Evolutionary conservation across 441 rosid genomes (phyloP).

Genomic region (Geranium incanum): DNA sequence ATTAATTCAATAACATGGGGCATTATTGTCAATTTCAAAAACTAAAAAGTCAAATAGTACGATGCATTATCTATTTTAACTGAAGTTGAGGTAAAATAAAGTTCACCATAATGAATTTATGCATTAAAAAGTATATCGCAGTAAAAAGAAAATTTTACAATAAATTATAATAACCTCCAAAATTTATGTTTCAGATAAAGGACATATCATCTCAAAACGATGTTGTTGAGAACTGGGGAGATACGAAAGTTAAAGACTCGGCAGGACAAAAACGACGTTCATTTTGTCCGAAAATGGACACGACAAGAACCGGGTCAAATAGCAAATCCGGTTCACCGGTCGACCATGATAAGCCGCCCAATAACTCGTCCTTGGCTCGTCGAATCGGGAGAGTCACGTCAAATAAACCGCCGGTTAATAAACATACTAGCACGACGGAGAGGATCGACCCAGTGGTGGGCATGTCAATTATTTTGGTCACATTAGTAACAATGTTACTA

Average conservation of each 20-base stretch:
- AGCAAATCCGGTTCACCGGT: constrained; percentile 25
- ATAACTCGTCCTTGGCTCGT: not conserved
- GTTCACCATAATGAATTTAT: too few relatives aligned
- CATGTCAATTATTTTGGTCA: constrained; percentile 42
- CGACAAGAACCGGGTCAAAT: constrained; percentile 14
- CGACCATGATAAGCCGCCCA: not conserved
- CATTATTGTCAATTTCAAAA: too few relatives aligned
- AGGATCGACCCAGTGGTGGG: constrained; percentile 42
- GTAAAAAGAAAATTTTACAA: too few relatives aligned
- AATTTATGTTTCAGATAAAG: constrained; percentile 17
- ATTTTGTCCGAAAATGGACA: constrained; percentile 23
- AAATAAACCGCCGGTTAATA: too few relatives aligned
- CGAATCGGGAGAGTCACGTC: constrained; percentile 3
- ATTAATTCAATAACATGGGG: too few relatives aligned
- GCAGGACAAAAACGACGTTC: constrained; percentile 18
- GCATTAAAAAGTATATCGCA: too few relatives aligned
- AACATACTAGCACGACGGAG: too few relatives aligned
- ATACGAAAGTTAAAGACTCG: constrained; percentile 4
- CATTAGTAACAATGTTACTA: constrained; percentile 43
- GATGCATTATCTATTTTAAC: too few relatives aligned
- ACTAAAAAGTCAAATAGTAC: too few relatives aligned
- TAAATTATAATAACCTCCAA: too few relatives aligned
- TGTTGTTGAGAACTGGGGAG: not conserved
- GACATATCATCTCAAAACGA: constrained; percentile 16
- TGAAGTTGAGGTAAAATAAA: too few relatives aligned